Conservation (phyloP, 208 protist species). For the Trypanosoma caninum region DNA sequence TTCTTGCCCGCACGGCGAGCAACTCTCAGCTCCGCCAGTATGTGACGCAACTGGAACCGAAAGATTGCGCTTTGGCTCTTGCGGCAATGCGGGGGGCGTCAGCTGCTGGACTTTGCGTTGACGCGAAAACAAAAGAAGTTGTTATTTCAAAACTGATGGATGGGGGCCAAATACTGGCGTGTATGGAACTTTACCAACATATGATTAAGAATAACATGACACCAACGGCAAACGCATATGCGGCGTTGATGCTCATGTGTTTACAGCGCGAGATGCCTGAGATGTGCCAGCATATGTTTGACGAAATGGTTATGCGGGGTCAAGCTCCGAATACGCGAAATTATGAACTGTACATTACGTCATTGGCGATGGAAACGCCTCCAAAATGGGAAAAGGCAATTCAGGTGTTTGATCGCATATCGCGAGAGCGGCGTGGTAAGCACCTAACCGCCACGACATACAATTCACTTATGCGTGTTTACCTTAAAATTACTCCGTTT, state of each 20-base stretch:
- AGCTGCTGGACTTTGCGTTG: conserved; percentile 50
- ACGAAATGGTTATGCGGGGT: conserved; percentile 63
- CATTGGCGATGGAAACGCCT: conserved; percentile 57
- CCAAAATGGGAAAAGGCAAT: conserved; percentile 82
- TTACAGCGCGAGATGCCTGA: conserved; percentile 60
- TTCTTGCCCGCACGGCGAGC: conserved; percentile 71
- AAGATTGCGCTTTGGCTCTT: conserved; percentile 49
- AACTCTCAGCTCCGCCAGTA: conserved; percentile 75
- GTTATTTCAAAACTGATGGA: conserved; percentile 54
- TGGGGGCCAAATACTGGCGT: conserved; percentile 66
- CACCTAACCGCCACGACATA: conserved; percentile 64
- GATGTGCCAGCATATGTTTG: conserved; percentile 62
- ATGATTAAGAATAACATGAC: conserved; percentile 58
- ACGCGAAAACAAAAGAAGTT: conserved; percentile 61
- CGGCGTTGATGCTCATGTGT: conserved; percentile 75
- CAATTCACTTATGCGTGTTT: conserved; percentile 83
- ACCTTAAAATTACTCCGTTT: conserved; percentile 86
- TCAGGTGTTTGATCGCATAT: conserved; percentile 79
- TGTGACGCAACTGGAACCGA: conserved; percentile 44
- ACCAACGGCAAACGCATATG: conserved; percentile 71
- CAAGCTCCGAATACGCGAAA: conserved; percentile 43
- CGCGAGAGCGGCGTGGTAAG: conserved; percentile 33
- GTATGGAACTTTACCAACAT: conserved; percentile 71
- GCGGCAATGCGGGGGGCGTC: conserved; percentile 66
- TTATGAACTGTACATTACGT: conserved; percentile 79